These are phyloP conservation scores for Bertia moriformis DNA, from an alignment of 2,329 filamentous ascomycete genomes.

Conservation along the genomic window DNA sequence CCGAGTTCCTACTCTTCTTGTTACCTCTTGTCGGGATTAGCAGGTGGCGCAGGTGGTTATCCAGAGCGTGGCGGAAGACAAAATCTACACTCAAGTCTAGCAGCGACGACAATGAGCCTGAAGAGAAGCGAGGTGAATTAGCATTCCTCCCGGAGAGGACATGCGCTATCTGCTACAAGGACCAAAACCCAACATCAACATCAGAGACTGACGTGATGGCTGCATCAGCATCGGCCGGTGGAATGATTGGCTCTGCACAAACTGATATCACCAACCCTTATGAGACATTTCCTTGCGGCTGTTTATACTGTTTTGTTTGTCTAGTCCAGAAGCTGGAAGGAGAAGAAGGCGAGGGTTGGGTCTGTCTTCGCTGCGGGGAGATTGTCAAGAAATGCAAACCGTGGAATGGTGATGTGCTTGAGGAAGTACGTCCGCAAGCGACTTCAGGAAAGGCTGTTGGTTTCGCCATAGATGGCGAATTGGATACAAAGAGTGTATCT, in stretches of 20 bases:
- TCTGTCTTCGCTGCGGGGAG: constrained; percentile 77
- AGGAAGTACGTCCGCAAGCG: constrained; percentile 11
- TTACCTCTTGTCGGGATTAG: constrained; percentile 92
- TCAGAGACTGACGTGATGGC: constrained; percentile 26
- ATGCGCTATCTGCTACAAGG: constrained; percentile 92
- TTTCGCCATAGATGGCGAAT: constrained; percentile 1
- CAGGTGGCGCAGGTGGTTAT: constrained; percentile 82
- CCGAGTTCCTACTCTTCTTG: constrained; percentile 92
- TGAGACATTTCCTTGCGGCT: constrained; percentile 75
- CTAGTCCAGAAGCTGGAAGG: constrained; percentile 77
- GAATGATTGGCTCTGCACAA: constrained; percentile 65
- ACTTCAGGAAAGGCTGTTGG: not conserved
- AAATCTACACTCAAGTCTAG: constrained; percentile 45
- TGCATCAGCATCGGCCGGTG: constrained; percentile 55
- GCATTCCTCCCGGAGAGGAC: constrained; percentile 81
- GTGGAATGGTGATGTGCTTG: constrained; percentile 80
- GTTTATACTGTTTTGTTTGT: constrained; percentile 92
- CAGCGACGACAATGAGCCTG: constrained; percentile 29
- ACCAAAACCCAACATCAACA: constrained; percentile 46
- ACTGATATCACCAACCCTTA: constrained; percentile 96
- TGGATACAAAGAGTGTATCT: too few relatives aligned
- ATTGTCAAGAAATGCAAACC: constrained; percentile 72
- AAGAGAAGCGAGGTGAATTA: constrained; percentile 55
- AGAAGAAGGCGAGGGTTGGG: constrained; percentile 89
- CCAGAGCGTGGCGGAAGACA: constrained; percentile 70